Evolutionary conservation across 257 asterid genomes (phyloP).

Genomic region (Solanum clarkiae): DNA sequence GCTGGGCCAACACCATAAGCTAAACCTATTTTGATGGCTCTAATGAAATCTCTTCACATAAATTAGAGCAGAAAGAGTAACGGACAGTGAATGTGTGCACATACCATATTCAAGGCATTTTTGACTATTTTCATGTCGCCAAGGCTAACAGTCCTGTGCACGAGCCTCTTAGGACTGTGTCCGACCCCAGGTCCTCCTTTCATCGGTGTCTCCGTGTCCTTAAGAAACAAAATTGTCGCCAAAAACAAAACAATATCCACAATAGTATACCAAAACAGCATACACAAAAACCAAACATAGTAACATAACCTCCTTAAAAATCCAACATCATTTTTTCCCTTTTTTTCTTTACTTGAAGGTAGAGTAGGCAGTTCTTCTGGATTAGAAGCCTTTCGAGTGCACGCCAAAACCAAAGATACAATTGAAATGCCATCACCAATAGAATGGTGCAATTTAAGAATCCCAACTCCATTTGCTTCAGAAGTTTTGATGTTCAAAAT

Average conservation of each 20-base stretch:
- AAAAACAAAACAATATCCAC: slow-evolving; percentile 3
- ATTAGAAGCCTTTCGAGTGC: slow-evolving; percentile 14
- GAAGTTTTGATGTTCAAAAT: slow-evolving; percentile 26
- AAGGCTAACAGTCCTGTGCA: slow-evolving; percentile 18
- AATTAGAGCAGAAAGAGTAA: not conserved
- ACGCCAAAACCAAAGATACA: slow-evolving; percentile 15
- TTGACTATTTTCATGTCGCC: slow-evolving; percentile 36
- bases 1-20: too few species aligned
- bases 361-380: slow-evolving; percentile 17
- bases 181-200: slow-evolving; percentile 7
- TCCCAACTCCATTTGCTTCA: slow-evolving; percentile 8
- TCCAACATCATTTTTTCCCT: not conserved
- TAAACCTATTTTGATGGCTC: too few species aligned
- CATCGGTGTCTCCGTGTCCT: slow-evolving; percentile 21
- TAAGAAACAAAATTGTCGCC: slow-evolving; percentile 10
- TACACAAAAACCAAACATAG: slow-evolving; percentile 2
- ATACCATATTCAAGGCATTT: slow-evolving; percentile 30
- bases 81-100: not conserved
- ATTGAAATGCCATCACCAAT: slow-evolving; percentile 36
- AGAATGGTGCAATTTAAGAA: slow-evolving; percentile 25
- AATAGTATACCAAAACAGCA: slow-evolving; percentile 4
- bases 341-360: not conserved
- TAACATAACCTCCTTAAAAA: not conserved
- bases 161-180: slow-evolving; percentile 4
- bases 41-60: too few species aligned